Evolutionary conservation across 2,329 filamentous ascomycete species (phyloP), one percentile per base, ranked within the genome.

Genomic region (Zymoseptoria pseudotritici): DNA sequence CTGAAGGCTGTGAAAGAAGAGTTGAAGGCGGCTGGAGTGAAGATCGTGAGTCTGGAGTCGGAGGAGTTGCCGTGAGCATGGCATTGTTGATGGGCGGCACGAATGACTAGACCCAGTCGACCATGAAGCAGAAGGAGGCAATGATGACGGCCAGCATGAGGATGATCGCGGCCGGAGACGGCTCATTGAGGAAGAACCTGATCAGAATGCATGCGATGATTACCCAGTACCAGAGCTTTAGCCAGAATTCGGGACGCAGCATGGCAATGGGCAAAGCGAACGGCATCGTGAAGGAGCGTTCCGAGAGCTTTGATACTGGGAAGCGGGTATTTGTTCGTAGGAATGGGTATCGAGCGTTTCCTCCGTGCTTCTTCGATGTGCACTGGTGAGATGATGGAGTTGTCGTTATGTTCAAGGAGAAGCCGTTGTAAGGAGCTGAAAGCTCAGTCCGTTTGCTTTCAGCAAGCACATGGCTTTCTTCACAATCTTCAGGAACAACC

Each of bases 1-100:
- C 31, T 65, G 0, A 75, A 76, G 5, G 79, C 52, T 31, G 42
- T 79, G 2, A 82, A 79, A 68, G 68, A 69, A 58, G 82, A 83
- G 56, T 78, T 94, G 63, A 73, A 78, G 61, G 36, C 36, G 6
- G 36, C 13, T 46, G 89, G 88, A 0, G 85, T 93, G 36, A 75
- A 71, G 53, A 77, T 94, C 56, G 80, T 94, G 9, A 10, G 42
- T 7, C n/a, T 56, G 36, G 54, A 54, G 10, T 56, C 58, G 13
- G 24, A 31, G 19, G 61, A 61, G 50, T 24, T 31, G 49, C 36
- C 49, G 17, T 57, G 42, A 29, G 26, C 26, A 57, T 50, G 13
- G 36, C 1, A 13, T 46, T 13, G 5, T 17, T 46, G 36, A 6
- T 6, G 11, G 13, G 7, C 4, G 13, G 13, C 1, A 4, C 3